phyloP scores from a whole-genome alignment of 2,329 filamentous ascomycete genomes.

The Aspergillus vadensis region DNA sequence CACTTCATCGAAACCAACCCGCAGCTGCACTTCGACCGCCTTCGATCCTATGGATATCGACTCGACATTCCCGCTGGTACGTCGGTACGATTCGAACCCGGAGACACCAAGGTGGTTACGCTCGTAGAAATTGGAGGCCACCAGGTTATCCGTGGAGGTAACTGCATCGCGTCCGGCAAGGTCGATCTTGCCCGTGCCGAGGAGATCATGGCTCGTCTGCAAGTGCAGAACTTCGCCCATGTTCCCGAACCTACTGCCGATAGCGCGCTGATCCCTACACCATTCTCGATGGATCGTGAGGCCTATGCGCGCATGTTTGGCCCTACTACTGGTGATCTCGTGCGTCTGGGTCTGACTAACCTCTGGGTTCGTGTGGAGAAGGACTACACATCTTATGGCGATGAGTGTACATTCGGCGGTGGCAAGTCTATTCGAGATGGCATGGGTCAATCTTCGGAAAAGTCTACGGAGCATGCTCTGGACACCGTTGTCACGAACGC shows the following conservation, averaged over 20 bases:
- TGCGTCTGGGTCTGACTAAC: conserved; percentile 79
- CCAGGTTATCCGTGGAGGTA: conserved; percentile 80
- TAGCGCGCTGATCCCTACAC: conserved; percentile 55
- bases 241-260: conserved; percentile 65
- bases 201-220: conserved; percentile 68
- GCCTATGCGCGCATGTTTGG: conserved; percentile 90
- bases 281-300: conserved; percentile 71
- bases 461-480: conserved; percentile 69
- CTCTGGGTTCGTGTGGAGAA: conserved; percentile 89
- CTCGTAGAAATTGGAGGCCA: conserved; percentile 85
- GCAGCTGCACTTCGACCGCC: conserved; percentile 82
- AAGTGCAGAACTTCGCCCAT: conserved; percentile 77
- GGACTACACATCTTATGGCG: conserved; percentile 81
- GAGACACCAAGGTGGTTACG: conserved; percentile 85
- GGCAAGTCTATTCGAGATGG: conserved; percentile 92
- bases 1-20: conserved; percentile 97
- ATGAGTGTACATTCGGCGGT: conserved; percentile 93
- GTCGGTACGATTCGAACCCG: conserved; percentile 90
- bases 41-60: conserved; percentile 77
- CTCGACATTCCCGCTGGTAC: conserved; percentile 91
- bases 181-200: conserved; percentile 66
- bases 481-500: conserved; percentile 90
- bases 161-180: conserved; percentile 71
- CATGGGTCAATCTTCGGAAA: conserved; percentile 88
- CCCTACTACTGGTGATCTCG: conserved; percentile 83